Evolutionary conservation across 108 stramenopile species (phyloP).

Genomic region (Nitzschia sp.): DNA sequence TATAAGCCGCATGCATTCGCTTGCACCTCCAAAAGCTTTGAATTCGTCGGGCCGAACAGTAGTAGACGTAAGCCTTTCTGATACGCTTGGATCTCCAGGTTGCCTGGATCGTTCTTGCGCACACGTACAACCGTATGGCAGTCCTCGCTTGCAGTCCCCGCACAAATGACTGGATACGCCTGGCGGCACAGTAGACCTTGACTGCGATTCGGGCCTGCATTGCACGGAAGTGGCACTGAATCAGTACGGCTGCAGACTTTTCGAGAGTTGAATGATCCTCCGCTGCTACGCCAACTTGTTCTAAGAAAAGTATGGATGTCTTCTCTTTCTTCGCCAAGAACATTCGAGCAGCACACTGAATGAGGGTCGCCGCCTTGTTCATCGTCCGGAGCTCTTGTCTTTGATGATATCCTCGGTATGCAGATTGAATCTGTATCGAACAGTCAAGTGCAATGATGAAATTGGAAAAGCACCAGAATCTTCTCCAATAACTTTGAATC

Average conservation of each 20-base stretch:
- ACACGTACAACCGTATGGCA: conserved; percentile 20
- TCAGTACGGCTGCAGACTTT: conserved; percentile 10
- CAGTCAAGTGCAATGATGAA: conserved; percentile 50
- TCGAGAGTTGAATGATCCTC: neutral
- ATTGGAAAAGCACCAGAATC: conserved; percentile 41
- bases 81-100: conserved; percentile 20
- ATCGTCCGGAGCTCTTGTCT: conserved; percentile 27
- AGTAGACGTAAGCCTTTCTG: conserved; percentile 11
- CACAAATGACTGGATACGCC: conserved; percentile 44
- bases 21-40: conserved; percentile 40
- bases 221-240: conserved; percentile 28
- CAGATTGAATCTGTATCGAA: conserved; percentile 45
- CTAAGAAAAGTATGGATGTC: neutral
- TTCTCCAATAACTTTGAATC: conserved; percentile 55
- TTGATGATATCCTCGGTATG: conserved; percentile 28
- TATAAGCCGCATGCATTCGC: conserved; percentile 20
- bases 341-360: conserved; percentile 53
- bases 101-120: conserved; percentile 44
- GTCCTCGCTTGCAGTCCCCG: conserved; percentile 28
- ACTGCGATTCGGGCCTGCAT: conserved; percentile 17
- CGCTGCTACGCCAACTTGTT: neutral
- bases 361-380: conserved; percentile 25
- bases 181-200: conserved; percentile 15
- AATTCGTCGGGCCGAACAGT: conserved; percentile 20
- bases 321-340: conserved; percentile 37